Percentiles rank a stretch among this genome's conserved stretches.
Evolutionary conservation across 1,139 yeast genomes (phyloP).

Genomic region (Sporopachydermia cereana): DNA sequence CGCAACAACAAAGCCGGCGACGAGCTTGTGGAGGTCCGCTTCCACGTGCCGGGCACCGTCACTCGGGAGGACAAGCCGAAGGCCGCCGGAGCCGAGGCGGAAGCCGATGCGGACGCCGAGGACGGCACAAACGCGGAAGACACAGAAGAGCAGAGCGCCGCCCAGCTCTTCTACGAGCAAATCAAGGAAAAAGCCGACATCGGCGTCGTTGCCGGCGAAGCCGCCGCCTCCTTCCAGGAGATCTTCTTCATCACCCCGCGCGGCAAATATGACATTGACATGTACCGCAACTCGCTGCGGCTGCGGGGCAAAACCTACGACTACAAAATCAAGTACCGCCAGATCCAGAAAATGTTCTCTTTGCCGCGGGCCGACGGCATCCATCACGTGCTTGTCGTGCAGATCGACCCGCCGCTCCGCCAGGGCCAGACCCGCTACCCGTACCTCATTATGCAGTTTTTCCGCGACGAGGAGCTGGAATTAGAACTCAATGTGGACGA

Average conservation of each 20-base stretch:
- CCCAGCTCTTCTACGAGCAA: conserved; percentile 79
- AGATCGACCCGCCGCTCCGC: conserved; percentile 87
- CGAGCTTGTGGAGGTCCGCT: conserved; percentile 88
- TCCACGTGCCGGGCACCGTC: conserved; percentile 79
- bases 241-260: conserved; percentile 91
- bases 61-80: conserved; percentile 29
- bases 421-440: conserved; percentile 97
- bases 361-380: conserved; percentile 91
- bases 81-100: conserved; percentile 20
- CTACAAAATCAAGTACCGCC: conserved; percentile 85
- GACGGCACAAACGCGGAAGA: conserved; percentile 29
- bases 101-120: conserved; percentile 27
- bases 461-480: conserved; percentile 83
- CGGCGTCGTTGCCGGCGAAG: conserved; percentile 92
- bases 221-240: conserved; percentile 90
- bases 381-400: conserved; percentile 77
- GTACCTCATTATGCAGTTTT: conserved; percentile 79
- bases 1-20: conserved; percentile 65
- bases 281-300: conserved; percentile 80
- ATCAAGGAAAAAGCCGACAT: conserved; percentile 92
- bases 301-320: conserved; percentile 96
- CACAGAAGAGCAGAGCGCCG: conserved; percentile 58
- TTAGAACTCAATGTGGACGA: conserved; percentile 81
- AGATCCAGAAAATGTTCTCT: conserved; percentile 81
- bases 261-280: conserved; percentile 96